Base-by-base conservation (phyloP, 495 filamentous ascomycete species). In the Daldinia loculata region DNA sequence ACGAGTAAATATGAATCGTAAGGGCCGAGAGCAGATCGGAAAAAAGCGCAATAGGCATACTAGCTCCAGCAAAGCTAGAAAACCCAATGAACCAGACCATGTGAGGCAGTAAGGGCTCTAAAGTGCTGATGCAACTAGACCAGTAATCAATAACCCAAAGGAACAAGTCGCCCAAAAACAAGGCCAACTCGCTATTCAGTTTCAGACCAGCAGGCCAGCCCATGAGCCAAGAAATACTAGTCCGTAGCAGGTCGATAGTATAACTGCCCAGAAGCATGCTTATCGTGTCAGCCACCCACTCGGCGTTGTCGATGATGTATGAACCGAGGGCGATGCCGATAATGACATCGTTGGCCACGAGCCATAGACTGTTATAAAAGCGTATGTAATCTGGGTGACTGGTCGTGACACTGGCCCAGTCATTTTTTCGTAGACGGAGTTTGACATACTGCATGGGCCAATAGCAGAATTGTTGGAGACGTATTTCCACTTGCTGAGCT, bases 121-220 rank as follows among this genome's bases (percentile, higher is more conserved):
- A 84, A 38, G 89, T 88, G 51, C 82, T 83, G 71, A 97, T 92
- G 76, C 89, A 94, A 59, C 88, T 90, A 58, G 91, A 91, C 96
- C 96, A 99, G 74, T 97, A 94, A 67, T 97, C 93, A 69, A 99
- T 98, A 38, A 99, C 95, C 95, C 96, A 98, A 0, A 98, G 79
- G 75, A 98, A 98, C 11, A 99, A 80, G 69, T 97, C 94, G 67
- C 95, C 96, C 2, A 99, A 87, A 70, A 99, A 99, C 24, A 88
- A 85, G 2, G 94, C 96, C 32, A 99, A 86, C 76, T 99, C 96
- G 58, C 89, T 96, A 79, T 99, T 99, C 43, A 99, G 85, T 77
- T 99, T 99, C 63, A 99, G 81, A 26, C 95, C 95, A n/a, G 93
- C 95, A n/a, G 95, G 95, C 90, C 90, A 96, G 63, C 92, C 92